phyloP scores from a whole-genome alignment of 2,329 filamentous ascomycete species.

The Dryadomyces quercus-mongolicae region DNA sequence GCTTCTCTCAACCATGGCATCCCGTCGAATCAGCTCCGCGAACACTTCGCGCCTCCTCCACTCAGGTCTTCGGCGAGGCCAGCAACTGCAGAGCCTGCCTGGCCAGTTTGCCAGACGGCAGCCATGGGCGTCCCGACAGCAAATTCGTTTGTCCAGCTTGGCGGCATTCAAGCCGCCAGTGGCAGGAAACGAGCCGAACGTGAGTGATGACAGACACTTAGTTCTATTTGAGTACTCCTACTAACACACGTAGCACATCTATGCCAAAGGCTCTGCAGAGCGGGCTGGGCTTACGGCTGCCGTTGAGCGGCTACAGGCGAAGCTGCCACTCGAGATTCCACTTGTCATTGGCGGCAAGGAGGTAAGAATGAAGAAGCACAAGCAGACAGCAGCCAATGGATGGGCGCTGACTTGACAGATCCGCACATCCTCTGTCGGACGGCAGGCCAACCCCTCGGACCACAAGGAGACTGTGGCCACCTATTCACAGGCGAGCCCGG shows the following conservation, averaged over 20 bases:
- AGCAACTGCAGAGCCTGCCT: neutral
- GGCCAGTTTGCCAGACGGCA: neutral
- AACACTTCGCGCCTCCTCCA: constrained; percentile 6
- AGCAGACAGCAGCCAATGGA: neutral
- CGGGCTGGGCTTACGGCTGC: constrained; percentile 65
- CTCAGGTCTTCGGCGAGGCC: constrained; percentile 4
- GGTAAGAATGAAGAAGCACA: constrained; percentile 27
- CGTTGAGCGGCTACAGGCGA: constrained; percentile 55
- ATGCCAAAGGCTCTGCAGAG: constrained; percentile 70
- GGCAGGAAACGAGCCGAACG: constrained; percentile 90
- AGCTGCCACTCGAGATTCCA: constrained; percentile 64
- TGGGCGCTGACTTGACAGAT: constrained; percentile 35
- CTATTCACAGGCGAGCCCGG: constrained; percentile 69
- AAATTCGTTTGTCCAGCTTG: constrained; percentile 40
- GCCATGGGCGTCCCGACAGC: constrained; percentile 4
- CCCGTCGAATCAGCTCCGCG: constrained; percentile 7
- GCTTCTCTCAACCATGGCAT: constrained; percentile 10
- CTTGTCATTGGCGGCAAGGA: constrained; percentile 74
- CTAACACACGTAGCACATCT: constrained; percentile 58
- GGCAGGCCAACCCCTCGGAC: constrained; percentile 72
- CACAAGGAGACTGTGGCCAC: constrained; percentile 66
- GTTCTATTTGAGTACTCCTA: neutral
- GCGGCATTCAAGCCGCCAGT: constrained; percentile 81
- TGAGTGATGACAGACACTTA: constrained; percentile 36
- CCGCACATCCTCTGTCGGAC: constrained; percentile 51